Evolutionary conservation across 2,329 filamentous ascomycete species (phyloP), one percentile per base, ranked within the genome.

Genomic region (Stagonosporopsis vannaccii): DNA sequence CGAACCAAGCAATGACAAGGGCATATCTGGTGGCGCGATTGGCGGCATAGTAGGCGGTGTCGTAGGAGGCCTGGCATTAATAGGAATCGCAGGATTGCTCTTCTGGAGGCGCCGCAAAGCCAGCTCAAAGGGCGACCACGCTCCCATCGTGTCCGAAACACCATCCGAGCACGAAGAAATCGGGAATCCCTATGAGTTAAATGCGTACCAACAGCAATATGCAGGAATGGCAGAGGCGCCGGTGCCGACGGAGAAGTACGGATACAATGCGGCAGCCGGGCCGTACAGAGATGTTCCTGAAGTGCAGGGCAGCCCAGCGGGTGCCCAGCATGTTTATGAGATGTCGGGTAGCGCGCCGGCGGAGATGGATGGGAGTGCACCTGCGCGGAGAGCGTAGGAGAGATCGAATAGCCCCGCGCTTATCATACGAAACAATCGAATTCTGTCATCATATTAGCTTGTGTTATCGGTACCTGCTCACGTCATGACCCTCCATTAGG

Each of bases 21-120:
- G 61, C 23, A 44, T 64, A 15, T 64, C 63, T 4, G 57, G 57
- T 26, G 61, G 61, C 36, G 54, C 57, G 17, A 63, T 62, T 13
- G 62, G 50, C 30, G 62, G 62, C 20, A 63, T 66, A 23, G 59
- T 63, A 2, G 58, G 61, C 7, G 63, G 61, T 6, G 55, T 59
- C 9, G 51, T 66, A n/a, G 63, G 46, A 8, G 59, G 56, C 17
- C 46, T 66, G 5, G 57, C 53, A 1, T 13, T 64, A 15, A 42
- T 66, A 7, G 48, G 49, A 5, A 40, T 56, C 6, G 50, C 40
- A 5, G 51, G 51, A 9, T 58, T 60, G 46, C 47, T 66, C 22
- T 43, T 62, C 17, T 61, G 56, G 51, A 39, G 56, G 13, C 49
- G 59, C 0, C 41, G 51, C 22, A 50, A 33, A 22, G 51, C 49